Conservation (phyloP, 306 rosid species). For the Coriaria nepalensis region DNA sequence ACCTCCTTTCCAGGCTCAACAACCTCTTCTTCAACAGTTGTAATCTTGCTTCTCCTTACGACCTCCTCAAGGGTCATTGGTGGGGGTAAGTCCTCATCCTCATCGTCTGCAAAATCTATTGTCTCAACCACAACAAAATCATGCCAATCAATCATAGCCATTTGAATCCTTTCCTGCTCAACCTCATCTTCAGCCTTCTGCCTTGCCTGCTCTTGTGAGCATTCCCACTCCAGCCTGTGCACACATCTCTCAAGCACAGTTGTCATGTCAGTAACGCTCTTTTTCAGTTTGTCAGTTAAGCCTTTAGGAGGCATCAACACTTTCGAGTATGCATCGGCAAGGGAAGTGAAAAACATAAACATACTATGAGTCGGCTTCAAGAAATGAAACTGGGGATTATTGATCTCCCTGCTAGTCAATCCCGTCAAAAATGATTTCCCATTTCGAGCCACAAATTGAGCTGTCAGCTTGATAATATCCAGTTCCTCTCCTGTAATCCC, state of each 20-base stretch:
- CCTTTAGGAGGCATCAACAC: conserved; percentile 90
- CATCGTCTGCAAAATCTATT: conserved; percentile 88
- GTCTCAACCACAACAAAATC: conserved; percentile 95
- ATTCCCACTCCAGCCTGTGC: conserved; percentile 89
- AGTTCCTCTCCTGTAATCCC: conserved; percentile 90
- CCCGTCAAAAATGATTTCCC: conserved; percentile 89
- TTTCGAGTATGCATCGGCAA: conserved; percentile 86
- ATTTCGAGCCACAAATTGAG: conserved; percentile 91
- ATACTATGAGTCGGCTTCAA: conserved; percentile 89
- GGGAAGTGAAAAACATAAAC: conserved; percentile 90
- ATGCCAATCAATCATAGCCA: conserved; percentile 99
- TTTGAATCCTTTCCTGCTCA: conserved; percentile 82
- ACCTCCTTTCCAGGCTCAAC: conserved; percentile 79
- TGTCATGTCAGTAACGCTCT: conserved; percentile 70
- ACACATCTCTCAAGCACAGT: conserved; percentile 84
- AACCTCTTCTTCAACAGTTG: conserved; percentile 56
- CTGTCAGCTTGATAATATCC: conserved; percentile 90
- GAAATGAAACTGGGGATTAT: conserved; percentile 86
- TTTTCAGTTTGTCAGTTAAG: conserved; percentile 66
- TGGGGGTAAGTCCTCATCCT: conserved; percentile 88
- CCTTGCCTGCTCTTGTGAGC: conserved; percentile 91
- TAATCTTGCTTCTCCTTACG: conserved; percentile 72
- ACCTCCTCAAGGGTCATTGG: conserved; percentile 96
- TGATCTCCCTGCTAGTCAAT: conserved; percentile 82
- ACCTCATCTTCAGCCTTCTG: conserved; percentile 89